A percentile compares a stretch with the other conserved stretches of the same genome.
Evolutionary conservation across 257 asterid genomes (phyloP).

Genomic region (Thymus mandschuricus): DNA sequence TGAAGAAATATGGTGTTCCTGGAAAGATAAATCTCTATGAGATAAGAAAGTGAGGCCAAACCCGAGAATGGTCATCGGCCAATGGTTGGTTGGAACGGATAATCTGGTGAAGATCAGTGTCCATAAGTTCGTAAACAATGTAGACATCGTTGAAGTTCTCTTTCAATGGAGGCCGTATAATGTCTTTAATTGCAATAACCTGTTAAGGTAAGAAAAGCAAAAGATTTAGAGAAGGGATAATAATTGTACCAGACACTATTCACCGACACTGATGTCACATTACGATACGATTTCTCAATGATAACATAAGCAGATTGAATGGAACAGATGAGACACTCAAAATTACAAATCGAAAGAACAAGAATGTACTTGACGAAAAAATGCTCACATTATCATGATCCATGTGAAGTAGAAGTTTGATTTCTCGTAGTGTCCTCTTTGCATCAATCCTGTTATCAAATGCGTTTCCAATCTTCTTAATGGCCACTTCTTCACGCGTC

Average conservation of each 20-base stretch:
- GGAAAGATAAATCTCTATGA: conserved; percentile 14
- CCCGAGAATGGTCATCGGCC: conserved; percentile 94
- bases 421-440: conserved; percentile 79
- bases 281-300: neutral
- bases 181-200: conserved; percentile 80
- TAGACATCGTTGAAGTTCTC: conserved; percentile 92
- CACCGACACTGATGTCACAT: neutral
- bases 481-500: conserved; percentile 85
- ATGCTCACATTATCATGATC: conserved; percentile 76
- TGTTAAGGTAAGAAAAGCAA: conserved; percentile 30
- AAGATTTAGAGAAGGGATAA: conserved; percentile 2
- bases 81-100: conserved; percentile 76
- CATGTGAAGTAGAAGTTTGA: conserved; percentile 84
- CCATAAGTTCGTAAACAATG: conserved; percentile 84
- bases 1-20: neutral
- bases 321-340: neutral
- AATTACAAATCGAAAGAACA: neutral
- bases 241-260: neutral
- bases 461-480: conserved; percentile 91
- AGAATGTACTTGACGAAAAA: neutral
- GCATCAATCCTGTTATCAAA: conserved; percentile 88
- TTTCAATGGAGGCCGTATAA: conserved; percentile 80
- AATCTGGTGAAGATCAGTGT: conserved; percentile 88
- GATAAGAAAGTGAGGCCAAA: conserved; percentile 46
- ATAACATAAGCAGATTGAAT: neutral